A percentile compares a stretch with the other conserved stretches of the same genome.
Evolutionary conservation across 2,329 filamentous ascomycete genomes (phyloP).

Genomic region (Talaromyces sp.): DNA sequence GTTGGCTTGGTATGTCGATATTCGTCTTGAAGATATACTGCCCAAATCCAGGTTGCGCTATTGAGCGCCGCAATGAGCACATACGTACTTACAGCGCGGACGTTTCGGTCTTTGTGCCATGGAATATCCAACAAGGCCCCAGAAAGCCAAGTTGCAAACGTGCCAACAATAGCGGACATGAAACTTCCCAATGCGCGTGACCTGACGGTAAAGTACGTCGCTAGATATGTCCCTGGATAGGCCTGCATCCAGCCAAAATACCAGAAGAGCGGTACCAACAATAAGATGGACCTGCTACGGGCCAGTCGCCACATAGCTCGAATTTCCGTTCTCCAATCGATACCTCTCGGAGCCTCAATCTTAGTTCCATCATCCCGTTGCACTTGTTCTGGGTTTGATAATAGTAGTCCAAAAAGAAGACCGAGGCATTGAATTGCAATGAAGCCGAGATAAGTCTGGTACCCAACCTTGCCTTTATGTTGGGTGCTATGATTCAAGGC

Average conservation of each 20-base stretch:
- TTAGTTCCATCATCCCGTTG: constrained; percentile 40
- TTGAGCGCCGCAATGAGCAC: constrained; percentile 42
- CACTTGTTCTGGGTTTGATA: constrained; percentile 47
- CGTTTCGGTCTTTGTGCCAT: constrained; percentile 40
- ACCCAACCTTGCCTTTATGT: constrained; percentile 46
- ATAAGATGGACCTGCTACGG: constrained; percentile 44
- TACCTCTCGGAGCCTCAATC: constrained; percentile 24
- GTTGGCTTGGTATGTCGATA: constrained; percentile 42
- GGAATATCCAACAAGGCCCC: constrained; percentile 38
- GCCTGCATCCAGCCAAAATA: constrained; percentile 51
- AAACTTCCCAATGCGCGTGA: constrained; percentile 45
- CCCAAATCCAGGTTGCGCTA: constrained; percentile 48
- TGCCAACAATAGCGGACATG: constrained; percentile 46
- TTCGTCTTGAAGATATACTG: constrained; percentile 46
- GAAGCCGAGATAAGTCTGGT: constrained; percentile 37
- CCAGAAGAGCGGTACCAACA: constrained; percentile 48
- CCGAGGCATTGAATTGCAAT: constrained; percentile 45
- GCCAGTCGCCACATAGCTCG: constrained; percentile 40
- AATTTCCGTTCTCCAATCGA: constrained; percentile 35
- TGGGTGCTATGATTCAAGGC: constrained; percentile 47
- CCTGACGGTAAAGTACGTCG: constrained; percentile 52
- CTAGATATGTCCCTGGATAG: constrained; percentile 52
- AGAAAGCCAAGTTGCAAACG: constrained; percentile 33
- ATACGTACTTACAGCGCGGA: constrained; percentile 41
- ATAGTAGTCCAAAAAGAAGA: constrained; percentile 43